Evolutionary conservation across 2,329 filamentous ascomycete species (phyloP), one percentile per base, ranked within the genome.

Genomic region (Albifimbria verrucaria): DNA sequence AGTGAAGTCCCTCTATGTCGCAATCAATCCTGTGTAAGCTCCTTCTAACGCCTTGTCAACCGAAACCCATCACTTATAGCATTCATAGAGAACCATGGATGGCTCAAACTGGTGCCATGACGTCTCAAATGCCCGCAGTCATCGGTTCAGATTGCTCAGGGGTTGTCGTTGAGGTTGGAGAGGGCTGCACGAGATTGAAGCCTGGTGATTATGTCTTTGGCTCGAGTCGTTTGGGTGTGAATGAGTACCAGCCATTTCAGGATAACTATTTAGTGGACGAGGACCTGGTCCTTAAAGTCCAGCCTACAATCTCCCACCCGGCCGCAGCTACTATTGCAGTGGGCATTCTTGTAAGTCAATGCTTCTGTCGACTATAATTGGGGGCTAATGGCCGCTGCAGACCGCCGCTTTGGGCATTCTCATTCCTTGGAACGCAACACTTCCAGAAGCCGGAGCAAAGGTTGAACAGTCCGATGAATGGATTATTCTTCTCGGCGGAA

Each of bases 251-350:
- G 1, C 70, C 70, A 3, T 72, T 73, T 39, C 71, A 73, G 49
- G 70, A 74, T 23, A 62, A 64, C 15, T 72, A 72, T 28, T 48
- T 74, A 6, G 70, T 70, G 43, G 63, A 70, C n/a, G 70, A 71
- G 52, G 57, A 65, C 26, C 53, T 71, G 7, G 54, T 68, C 2
- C 67, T 73, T 36, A 70, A 66, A 50, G 66, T 59, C 18, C 53
- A 60, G 0, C 53, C 50, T 1, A 62, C 61, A 5, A 39, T 72
- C 0, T 63, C 60, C 0, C 26, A 61, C 1, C 65, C 71, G 49
- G 60, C 68, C 9, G 65, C 66, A 24, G 64, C 67, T 18, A 69
- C 69, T 0, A 59, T 73, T 24, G 70, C 72, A 6, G 66, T 69
- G 3, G 70, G 67, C 1, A 23, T 70, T 3, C 48, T 71, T 57